Evolutionary conservation across 75 land plant genomes (phyloP), one percentile per base, ranked within the genome.

Genomic region (Pinus tabuliformis): DNA sequence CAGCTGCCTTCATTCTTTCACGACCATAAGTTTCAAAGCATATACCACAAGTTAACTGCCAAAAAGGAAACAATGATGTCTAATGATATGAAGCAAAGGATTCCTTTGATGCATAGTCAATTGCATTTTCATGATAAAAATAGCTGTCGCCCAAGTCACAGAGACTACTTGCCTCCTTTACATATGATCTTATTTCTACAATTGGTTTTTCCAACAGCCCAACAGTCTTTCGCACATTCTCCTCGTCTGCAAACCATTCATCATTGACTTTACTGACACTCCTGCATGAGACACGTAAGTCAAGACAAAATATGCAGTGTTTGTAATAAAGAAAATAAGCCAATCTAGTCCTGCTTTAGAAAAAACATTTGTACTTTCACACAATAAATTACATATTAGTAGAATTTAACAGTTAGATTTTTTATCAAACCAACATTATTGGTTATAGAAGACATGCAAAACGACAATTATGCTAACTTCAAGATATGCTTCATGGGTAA

Each of bases 191-290:
- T n/a, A 73, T 58, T 70, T 81, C 77, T 74, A 83, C 71, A 18
- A 75, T 77, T 17, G 86, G 83, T 26, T 76, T 79, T 57, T 84
- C 89, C 76, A 91, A 80, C 70, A 93, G 79, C 18, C 95, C 93
- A 21, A 91, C 95, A 21, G 66, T 61, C 57, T 82, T 75, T 0
- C 95, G 89, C 13, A 91, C 95, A 26, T 74, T 73, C 2, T 78
- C 87, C 79, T 93, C 95, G 74, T 93, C 87, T 26, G 91, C 86
- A 82, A 91, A 93, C 95, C 95, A 93, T 59, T 80, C 93, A 49
- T 93, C 95, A 72, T 89, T 84, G 42, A 91, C 95, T 75, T 85
- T 89, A 77, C 86, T 87, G 11, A 91, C 86, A 75, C 87, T 86
- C 90, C 92, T 92, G 82, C 68, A 68, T 39, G 15, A 22, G 28